Evolutionary conservation across 352 stramenopile genomes (phyloP), one percentile per base, ranked within the genome.

Genomic region (Phytophthora kernoviae): DNA sequence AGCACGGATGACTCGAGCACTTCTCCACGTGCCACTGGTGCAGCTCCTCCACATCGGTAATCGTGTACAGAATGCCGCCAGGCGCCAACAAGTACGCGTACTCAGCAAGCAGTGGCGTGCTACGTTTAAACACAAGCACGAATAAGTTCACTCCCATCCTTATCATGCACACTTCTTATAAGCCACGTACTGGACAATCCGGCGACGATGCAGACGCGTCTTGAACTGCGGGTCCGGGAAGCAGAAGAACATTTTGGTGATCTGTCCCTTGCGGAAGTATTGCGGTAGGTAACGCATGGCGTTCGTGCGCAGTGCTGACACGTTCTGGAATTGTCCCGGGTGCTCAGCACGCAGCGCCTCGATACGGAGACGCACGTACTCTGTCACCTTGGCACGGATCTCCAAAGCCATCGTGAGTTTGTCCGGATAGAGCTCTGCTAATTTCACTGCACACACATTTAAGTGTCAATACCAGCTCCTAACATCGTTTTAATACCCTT

Each of bases 201-300:
- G 81, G 26, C 97, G 86, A 37, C 90, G 87, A 74, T 99, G 95
- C 75, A 99, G 98, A 68, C 98, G 98, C 54, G 88, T 81, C 77
- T 99, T 99, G 70, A 99, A 99, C 74, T 99, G 97, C 27, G 97
- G 97, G 77, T 99, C 97, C 42, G 97, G 97, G 77, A 99, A 99
- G 74, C 97, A 99, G 78, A 99, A 99, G 75, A 99, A 99, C 40
- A 99, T 88, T 75, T 99, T 99, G 15, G 86, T 73, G 14, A 99
- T 77, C 59, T 94, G 86, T 3, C 83, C 84, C 58, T 94, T 94
- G 41, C 59, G 65, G 59, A 94, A 92, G 70, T 92, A 94, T 58
- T 94, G 83, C 40, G 86, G 83, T 45, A 94, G 47, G 68, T 94
- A 94, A 26, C 84, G 96, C 97, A 99, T 99, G 6, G 96, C 94